A percentile compares a stretch with the other conserved stretches of the same genome.
phyloP scores from a whole-genome alignment of 2,329 filamentous ascomycete genomes.

The Cladosporium sphaerospermum region DNA sequence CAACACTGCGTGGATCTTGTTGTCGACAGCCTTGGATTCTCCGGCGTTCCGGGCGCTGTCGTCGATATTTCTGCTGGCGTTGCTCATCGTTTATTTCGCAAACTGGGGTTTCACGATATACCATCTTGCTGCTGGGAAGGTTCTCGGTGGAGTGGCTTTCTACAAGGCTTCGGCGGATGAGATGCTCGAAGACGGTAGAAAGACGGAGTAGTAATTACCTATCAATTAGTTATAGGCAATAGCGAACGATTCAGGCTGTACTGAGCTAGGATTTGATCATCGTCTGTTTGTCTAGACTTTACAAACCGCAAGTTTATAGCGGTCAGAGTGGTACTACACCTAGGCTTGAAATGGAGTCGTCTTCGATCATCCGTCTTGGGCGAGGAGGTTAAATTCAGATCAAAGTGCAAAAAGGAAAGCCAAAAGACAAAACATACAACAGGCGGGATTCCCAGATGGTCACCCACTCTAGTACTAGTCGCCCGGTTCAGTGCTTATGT shows the following conservation, averaged over 20 bases:
- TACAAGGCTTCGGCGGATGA: not conserved
- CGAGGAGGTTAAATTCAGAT: too few relatives aligned
- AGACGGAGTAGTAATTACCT: not conserved
- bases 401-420: not conserved
- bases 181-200: not conserved
- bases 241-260: too few relatives aligned
- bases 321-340: too few relatives aligned
- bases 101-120: constrained; percentile 14
- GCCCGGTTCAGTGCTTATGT: too few relatives aligned
- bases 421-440: not conserved
- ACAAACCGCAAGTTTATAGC: too few relatives aligned
- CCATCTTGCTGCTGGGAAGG: constrained; percentile 13
- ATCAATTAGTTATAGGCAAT: too few relatives aligned
- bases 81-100: constrained; percentile 14
- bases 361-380: too few relatives aligned
- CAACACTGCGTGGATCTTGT: constrained; percentile 13
- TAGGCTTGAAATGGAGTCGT: too few relatives aligned
- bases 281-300: too few relatives aligned
- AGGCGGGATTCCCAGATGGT: too few relatives aligned
- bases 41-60: constrained; percentile 16
- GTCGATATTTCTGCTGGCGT: constrained; percentile 10
- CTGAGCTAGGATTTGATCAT: too few relatives aligned
- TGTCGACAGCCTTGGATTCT: constrained; percentile 15
- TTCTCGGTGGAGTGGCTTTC: constrained; percentile 8
- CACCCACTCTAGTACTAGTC: too few relatives aligned